phyloP scores from a whole-genome alignment of 495 filamentous ascomycete genomes.

The Paragyromitra xinjiangensis region DNA sequence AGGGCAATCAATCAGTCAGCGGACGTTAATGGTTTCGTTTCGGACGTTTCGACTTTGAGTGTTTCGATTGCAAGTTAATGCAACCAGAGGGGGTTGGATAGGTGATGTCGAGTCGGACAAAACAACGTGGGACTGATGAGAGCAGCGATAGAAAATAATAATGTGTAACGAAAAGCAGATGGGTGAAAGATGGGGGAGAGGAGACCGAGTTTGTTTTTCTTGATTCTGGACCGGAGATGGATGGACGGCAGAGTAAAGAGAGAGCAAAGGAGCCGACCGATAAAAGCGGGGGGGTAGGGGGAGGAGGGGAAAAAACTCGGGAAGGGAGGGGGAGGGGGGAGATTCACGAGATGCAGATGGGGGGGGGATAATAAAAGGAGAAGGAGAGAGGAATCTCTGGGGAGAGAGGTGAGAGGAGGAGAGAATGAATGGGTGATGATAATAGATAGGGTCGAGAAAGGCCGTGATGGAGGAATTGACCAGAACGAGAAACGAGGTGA shows the following conservation, averaged over 20 bases:
- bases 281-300: constrained; percentile 19
- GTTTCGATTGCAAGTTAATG: constrained; percentile 55
- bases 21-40: constrained; percentile 42
- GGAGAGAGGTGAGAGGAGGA: constrained; percentile 3
- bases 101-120: constrained; percentile 37
- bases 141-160: constrained; percentile 34
- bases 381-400: constrained; percentile 15
- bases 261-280: constrained; percentile 47
- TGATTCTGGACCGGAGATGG: constrained; percentile 41
- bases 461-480: constrained; percentile 26
- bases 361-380: constrained; percentile 24
- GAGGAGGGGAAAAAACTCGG: constrained; percentile 35
- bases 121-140: constrained; percentile 30
- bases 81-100: constrained; percentile 42
- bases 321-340: constrained; percentile 13
- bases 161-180: constrained; percentile 33
- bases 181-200: constrained; percentile 20
- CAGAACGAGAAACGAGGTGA: constrained; percentile 20
- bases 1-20: constrained; percentile 38
- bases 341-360: constrained; percentile 42
- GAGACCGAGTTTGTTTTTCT: constrained; percentile 47
- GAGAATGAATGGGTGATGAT: constrained; percentile 27
- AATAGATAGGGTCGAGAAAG: constrained; percentile 8
- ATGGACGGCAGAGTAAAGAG: constrained; percentile 27
- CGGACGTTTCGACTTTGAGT: constrained; percentile 42